Percentiles rank a stretch among this genome's conserved stretches.
Evolutionary conservation across 176 grass and related monocot genomes (phyloP).

Genomic region (Zoysia pacifica): DNA sequence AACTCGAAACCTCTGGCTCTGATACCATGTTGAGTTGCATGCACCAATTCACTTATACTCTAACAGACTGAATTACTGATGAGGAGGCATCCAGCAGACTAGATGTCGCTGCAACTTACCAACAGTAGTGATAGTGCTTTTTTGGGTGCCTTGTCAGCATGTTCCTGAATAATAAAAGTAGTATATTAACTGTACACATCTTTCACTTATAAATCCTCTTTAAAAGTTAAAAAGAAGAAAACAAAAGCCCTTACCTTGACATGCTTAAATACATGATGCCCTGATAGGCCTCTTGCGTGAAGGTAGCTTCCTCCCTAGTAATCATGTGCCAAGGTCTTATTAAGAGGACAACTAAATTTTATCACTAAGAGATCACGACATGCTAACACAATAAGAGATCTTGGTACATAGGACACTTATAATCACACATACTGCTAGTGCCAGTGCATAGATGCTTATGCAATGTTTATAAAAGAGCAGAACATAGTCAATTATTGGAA

Average conservation of each 20-base stretch:
- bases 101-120: constrained; percentile 49
- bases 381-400: constrained; percentile 22
- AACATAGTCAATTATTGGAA: constrained; percentile 29
- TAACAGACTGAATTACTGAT: constrained; percentile 14
- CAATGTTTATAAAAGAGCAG: constrained; percentile 15
- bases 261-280: constrained; percentile 89
- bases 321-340: constrained; percentile 28
- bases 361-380: background rate
- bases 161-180: constrained; percentile 67
- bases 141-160: constrained; percentile 78
- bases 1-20: too few species aligned
- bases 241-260: constrained; percentile 62
- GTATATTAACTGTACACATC: constrained; percentile 11
- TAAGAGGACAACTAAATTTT: background rate
- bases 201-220: constrained; percentile 4
- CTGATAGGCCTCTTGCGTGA: constrained; percentile 74
- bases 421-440: constrained; percentile 13
- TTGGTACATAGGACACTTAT: background rate
- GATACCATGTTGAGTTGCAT: too few species aligned
- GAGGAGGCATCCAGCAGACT: background rate
- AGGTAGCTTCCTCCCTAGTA: constrained; percentile 83
- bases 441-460: constrained; percentile 17
- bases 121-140: constrained; percentile 73
- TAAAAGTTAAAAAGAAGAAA: constrained; percentile 7
- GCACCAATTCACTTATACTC: too few species aligned